Evolutionary conservation across 805 yeast genomes (phyloP).

Genomic region (Myxozyma melibiosi): DNA sequence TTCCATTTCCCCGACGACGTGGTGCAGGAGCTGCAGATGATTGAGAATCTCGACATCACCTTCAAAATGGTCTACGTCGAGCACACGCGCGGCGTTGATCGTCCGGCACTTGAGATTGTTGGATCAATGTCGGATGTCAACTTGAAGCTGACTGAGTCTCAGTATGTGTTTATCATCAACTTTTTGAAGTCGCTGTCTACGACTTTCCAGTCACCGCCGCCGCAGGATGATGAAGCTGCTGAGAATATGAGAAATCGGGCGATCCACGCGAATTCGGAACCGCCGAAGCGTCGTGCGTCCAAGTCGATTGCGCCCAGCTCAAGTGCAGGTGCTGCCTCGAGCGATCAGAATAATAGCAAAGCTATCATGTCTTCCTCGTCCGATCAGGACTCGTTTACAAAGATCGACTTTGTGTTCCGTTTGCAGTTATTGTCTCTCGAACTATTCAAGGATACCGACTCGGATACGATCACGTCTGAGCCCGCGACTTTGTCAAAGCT

Average conservation of each 20-base stretch:
- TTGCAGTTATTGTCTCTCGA: conserved; percentile 32
- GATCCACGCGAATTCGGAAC: neutral
- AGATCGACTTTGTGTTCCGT: conserved; percentile 34
- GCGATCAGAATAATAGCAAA: neutral
- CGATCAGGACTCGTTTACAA: conserved; percentile 24
- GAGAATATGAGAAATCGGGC: conserved; percentile 9
- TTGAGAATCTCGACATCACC: conserved; percentile 61
- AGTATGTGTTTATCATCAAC: conserved; percentile 34
- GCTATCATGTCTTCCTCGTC: neutral
- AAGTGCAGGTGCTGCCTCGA: neutral
- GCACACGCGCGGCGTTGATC: conserved; percentile 30
- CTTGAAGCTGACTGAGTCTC: conserved; percentile 35
- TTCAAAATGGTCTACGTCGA: conserved; percentile 45
- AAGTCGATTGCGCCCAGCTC: conserved; percentile 14
- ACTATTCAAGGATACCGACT: conserved; percentile 38
- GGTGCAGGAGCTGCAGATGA: conserved; percentile 60
- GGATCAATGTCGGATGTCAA: conserved; percentile 37
- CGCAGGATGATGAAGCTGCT: conserved; percentile 24
- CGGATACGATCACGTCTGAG: conserved; percentile 13
- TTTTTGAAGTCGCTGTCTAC: conserved; percentile 32
- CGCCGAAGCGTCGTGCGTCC: conserved; percentile 9
- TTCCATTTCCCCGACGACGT: conserved; percentile 52
- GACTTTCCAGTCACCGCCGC: conserved; percentile 29
- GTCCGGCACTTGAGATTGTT: conserved; percentile 35
- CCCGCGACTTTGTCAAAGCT: conserved; percentile 53